A percentile compares a stretch with the other conserved stretches of the same genome.
phyloP scores from a whole-genome alignment of 2,329 filamentous ascomycete species.

The Septoria linicola region DNA sequence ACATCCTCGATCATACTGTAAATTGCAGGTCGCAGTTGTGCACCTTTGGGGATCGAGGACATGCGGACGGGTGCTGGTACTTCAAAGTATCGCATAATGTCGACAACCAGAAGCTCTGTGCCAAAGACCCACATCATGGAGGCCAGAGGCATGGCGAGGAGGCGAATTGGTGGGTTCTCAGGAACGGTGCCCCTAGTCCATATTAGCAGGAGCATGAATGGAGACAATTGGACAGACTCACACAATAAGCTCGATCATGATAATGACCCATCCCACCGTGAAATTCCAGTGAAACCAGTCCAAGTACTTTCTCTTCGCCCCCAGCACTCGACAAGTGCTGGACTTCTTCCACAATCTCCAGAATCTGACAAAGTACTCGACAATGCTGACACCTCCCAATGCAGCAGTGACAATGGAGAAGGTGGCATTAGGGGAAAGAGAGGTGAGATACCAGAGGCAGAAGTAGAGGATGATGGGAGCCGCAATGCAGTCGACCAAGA shows the following conservation, averaged over 20 bases:
- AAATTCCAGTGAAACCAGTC: slow-evolving; percentile 61
- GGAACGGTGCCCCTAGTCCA: slow-evolving; percentile 45
- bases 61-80: slow-evolving; percentile 52
- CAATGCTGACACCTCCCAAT: slow-evolving; percentile 54
- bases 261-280: slow-evolving; percentile 54
- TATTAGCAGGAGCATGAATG: slow-evolving; percentile 21
- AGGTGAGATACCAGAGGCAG: slow-evolving; percentile 58
- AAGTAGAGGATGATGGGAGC: slow-evolving; percentile 62
- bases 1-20: slow-evolving; percentile 57
- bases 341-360: slow-evolving; percentile 51
- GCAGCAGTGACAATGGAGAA: slow-evolving; percentile 57
- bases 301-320: slow-evolving; percentile 46
- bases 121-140: slow-evolving; percentile 55
- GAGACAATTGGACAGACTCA: slow-evolving; percentile 30
- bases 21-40: slow-evolving; percentile 53
- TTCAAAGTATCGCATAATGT: slow-evolving; percentile 47
- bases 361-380: slow-evolving; percentile 55
- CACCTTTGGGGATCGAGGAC: slow-evolving; percentile 52
- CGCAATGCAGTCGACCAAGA: slow-evolving; percentile 58
- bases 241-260: slow-evolving; percentile 58
- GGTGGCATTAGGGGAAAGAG: slow-evolving; percentile 50
- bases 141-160: slow-evolving; percentile 54
- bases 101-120: slow-evolving; percentile 52
- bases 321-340: slow-evolving; percentile 54
- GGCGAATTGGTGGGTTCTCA: slow-evolving; percentile 51